These are phyloP conservation scores for Evernia prunastri DNA, from an alignment of 495 filamentous ascomycete species.

Conservation along the genomic window DNA sequence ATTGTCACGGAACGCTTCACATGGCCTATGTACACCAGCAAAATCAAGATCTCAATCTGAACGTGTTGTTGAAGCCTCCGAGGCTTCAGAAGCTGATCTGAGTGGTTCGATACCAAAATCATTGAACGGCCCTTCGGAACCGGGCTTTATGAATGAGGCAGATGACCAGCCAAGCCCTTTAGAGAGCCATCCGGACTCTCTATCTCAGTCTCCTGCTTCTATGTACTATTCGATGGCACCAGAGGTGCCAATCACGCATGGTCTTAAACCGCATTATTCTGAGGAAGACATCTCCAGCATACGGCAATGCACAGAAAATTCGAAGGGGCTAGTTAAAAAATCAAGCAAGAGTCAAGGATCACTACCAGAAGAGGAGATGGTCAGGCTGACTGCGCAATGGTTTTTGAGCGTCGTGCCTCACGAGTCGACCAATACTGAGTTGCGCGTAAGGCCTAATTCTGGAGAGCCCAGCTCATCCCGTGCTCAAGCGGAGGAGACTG, in stretches of 20 bases:
- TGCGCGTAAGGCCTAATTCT: neutral
- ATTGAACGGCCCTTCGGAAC: neutral
- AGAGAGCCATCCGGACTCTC: neutral
- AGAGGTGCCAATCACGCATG: neutral
- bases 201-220: neutral
- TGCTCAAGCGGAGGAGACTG: constrained; percentile 2
- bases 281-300: neutral
- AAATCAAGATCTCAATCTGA: neutral
- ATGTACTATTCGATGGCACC: neutral
- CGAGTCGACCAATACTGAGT: neutral
- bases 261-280: neutral
- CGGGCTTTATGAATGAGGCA: neutral
- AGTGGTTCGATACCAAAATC: neutral
- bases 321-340: neutral
- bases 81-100: neutral
- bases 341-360: neutral
- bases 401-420: constrained; percentile 8
- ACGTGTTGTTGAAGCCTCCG: neutral
- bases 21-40: neutral
- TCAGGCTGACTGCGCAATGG: neutral
- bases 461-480: neutral
- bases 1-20: neutral
- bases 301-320: neutral
- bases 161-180: neutral
- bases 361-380: neutral